Evolutionary conservation across 1,284 basidiomycete species (phyloP).

Genomic region (Ceratobasidium sp.): DNA sequence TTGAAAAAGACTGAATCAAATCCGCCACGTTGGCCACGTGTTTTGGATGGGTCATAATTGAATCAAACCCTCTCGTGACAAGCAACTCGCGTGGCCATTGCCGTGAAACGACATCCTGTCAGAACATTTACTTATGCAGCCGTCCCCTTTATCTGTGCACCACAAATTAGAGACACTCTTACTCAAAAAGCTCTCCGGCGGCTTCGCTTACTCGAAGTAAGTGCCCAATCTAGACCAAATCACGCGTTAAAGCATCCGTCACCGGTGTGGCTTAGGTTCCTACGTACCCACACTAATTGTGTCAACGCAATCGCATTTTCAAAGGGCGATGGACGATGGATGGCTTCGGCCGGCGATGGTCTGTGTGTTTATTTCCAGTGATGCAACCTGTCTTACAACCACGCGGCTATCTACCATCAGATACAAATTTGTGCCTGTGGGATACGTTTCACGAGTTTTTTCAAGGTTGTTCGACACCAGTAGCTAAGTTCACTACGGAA

Average conservation of each 20-base stretch:
- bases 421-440: slow-evolving; percentile 39
- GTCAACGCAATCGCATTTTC: slow-evolving; percentile 42
- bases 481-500: slow-evolving; percentile 20
- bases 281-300: slow-evolving; percentile 22
- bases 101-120: slow-evolving; percentile 10
- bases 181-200: slow-evolving; percentile 25
- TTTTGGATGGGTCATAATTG: slow-evolving; percentile 14
- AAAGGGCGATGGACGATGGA: slow-evolving; percentile 32
- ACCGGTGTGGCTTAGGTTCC: slow-evolving; percentile 11
- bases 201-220: slow-evolving; percentile 31
- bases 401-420: slow-evolving; percentile 24
- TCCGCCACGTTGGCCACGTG: slow-evolving; percentile 24
- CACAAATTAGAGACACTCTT: slow-evolving; percentile 30
- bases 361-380: slow-evolving; percentile 2
- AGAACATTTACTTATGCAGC: slow-evolving; percentile 15
- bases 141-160: slow-evolving; percentile 12
- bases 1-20: slow-evolving; percentile 6
- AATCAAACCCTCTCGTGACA: slow-evolving; percentile 4
- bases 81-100: slow-evolving; percentile 23
- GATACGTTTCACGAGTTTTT: slow-evolving; percentile 40
- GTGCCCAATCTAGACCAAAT: background rate
- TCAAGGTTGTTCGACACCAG: background rate
- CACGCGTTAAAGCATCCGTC: background rate
- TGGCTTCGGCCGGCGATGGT: slow-evolving; percentile 42
- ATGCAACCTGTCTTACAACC: slow-evolving; percentile 37